Evolutionary conservation across 2,329 filamentous ascomycete genomes (phyloP).

Genomic region (Gliomastix tumulicola): DNA sequence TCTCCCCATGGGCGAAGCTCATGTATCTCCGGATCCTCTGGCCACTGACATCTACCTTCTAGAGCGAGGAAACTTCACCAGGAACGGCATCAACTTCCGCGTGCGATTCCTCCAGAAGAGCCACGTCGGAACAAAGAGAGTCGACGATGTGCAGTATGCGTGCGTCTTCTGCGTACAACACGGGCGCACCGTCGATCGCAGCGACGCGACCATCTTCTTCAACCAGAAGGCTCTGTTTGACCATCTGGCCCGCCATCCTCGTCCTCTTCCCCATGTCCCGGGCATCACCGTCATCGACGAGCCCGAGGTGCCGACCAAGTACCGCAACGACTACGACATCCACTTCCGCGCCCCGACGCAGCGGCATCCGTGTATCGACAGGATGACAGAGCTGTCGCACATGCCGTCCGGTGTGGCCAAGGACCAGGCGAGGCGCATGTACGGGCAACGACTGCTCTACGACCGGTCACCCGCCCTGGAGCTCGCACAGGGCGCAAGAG

Average conservation of each 20-base stretch:
- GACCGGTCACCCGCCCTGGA: slow-evolving; percentile 38
- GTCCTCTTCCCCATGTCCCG: slow-evolving; percentile 40
- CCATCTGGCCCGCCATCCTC: slow-evolving; percentile 45
- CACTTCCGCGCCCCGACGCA: slow-evolving; percentile 34
- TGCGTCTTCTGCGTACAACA: slow-evolving; percentile 47
- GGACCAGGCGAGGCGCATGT: slow-evolving; percentile 38
- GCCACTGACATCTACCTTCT: not conserved
- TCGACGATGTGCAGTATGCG: slow-evolving; percentile 46
- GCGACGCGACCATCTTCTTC: slow-evolving; percentile 51
- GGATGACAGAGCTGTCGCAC: slow-evolving; percentile 26
- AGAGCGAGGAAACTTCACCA: slow-evolving; percentile 40
- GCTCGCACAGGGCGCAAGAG: slow-evolving; percentile 37
- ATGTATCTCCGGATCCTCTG: not conserved
- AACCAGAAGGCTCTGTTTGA: slow-evolving; percentile 43
- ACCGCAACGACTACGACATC: slow-evolving; percentile 45
- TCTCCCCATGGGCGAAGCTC: no score
- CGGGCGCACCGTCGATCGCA: slow-evolving; percentile 42
- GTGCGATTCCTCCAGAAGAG: slow-evolving; percentile 49
- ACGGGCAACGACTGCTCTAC: slow-evolving; percentile 36
- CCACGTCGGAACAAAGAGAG: slow-evolving; percentile 39
- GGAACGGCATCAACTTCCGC: slow-evolving; percentile 40
- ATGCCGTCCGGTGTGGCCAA: slow-evolving; percentile 37
- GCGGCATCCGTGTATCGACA: slow-evolving; percentile 32
- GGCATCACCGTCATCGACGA: slow-evolving; percentile 42
- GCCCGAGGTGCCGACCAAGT: slow-evolving; percentile 26